A percentile compares a stretch with the other conserved stretches of the same genome.
These are phyloP conservation scores for Trichoderma atrobrunneum DNA, from an alignment of 2,329 filamentous ascomycete genomes.

Conservation along the genomic window DNA sequence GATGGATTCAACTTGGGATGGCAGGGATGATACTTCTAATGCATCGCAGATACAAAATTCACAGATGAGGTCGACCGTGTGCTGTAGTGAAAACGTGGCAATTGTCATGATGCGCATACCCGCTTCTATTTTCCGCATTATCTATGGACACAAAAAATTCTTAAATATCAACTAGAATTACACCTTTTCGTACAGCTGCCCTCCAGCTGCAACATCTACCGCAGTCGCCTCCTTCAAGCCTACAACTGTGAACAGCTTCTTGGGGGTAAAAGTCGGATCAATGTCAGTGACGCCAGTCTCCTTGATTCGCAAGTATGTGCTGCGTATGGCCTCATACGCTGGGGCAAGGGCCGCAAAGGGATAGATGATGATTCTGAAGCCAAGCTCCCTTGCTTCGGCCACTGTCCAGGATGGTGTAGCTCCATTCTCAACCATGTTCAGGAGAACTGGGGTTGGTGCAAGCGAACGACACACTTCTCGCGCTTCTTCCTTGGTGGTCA, in stretches of 20 bases:
- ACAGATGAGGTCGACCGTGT: not conserved
- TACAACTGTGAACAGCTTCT: constrained; percentile 50
- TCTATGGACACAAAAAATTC: not conserved
- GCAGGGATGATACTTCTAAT: not conserved
- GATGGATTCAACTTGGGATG: constrained; percentile 8
- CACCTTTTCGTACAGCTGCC: constrained; percentile 12
- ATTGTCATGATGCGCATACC: not conserved
- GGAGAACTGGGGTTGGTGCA: constrained; percentile 48
- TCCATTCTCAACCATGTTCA: constrained; percentile 58
- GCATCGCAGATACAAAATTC: not conserved
- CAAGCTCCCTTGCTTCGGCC: constrained; percentile 52
- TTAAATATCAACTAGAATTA: not conserved
- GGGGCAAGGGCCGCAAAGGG: constrained; percentile 43
- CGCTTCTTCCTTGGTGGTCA: constrained; percentile 51
- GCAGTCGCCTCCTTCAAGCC: constrained; percentile 50
- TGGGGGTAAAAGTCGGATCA: constrained; percentile 44
- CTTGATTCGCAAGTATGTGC: constrained; percentile 41
- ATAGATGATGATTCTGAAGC: constrained; percentile 57
- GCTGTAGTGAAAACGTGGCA: not conserved
- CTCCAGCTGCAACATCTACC: constrained; percentile 39
- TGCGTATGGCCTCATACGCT: constrained; percentile 43
- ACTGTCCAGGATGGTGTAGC: constrained; percentile 53
- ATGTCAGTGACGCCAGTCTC: constrained; percentile 37
- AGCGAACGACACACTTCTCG: constrained; percentile 45
- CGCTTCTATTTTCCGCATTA: not conserved